phyloP scores from a whole-genome alignment of 257 asterid genomes.

The Fraxinus americana region DNA sequence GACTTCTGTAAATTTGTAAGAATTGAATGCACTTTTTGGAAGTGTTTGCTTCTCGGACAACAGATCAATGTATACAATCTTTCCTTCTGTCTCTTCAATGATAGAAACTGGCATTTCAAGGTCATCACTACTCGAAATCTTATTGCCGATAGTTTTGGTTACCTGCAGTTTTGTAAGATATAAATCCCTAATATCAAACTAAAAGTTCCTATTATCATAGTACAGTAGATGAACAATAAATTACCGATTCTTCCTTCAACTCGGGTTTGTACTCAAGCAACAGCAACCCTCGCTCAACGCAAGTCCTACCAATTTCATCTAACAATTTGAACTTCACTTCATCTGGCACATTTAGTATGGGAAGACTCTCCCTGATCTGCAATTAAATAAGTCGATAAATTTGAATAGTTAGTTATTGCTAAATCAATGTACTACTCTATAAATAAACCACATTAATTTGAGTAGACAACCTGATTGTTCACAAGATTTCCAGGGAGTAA shows the following conservation, averaged over 20 bases:
- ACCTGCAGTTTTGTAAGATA: slow-evolving; percentile 19
- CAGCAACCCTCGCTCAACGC: slow-evolving; percentile 49
- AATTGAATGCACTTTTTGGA: slow-evolving; percentile 12
- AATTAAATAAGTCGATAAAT: background rate
- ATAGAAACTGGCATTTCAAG: slow-evolving; percentile 3
- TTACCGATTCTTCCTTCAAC: slow-evolving; percentile 35
- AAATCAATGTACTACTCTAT: background rate
- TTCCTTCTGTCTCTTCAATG: slow-evolving; percentile 17
- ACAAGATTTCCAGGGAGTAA: slow-evolving; percentile 71
- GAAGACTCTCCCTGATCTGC: slow-evolving; percentile 54
- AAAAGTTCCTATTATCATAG: no score
- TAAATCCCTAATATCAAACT: no score
- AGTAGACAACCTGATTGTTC: slow-evolving; percentile 50
- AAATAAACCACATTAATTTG: slow-evolving; percentile 11
- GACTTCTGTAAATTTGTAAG: background rate
- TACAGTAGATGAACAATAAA: no score
- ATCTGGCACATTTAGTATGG: slow-evolving; percentile 43
- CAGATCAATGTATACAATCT: slow-evolving; percentile 22
- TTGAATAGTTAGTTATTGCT: background rate
- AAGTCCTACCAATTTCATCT: slow-evolving; percentile 53
- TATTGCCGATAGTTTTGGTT: slow-evolving; percentile 17
- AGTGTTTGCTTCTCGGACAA: slow-evolving; percentile 18
- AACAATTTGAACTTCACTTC: slow-evolving; percentile 59
- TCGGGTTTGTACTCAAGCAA: slow-evolving; percentile 54
- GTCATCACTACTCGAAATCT: background rate